These are phyloP conservation scores for Geotrichum histeridarum DNA, from an alignment of 1,139 yeast species.

Conservation along the genomic window DNA sequence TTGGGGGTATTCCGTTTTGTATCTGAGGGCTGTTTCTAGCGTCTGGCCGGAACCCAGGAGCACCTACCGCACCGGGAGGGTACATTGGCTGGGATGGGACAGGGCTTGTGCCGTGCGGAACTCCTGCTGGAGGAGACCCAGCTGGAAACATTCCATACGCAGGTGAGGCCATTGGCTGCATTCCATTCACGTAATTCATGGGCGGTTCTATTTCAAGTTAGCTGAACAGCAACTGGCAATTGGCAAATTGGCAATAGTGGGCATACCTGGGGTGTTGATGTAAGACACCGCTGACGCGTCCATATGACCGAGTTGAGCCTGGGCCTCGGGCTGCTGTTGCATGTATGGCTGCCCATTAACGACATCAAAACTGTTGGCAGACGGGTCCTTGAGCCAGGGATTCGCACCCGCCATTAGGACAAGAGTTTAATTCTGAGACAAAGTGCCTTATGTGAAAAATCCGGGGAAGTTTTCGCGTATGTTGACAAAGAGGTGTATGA, in stretches of 20 bases:
- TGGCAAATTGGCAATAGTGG: background rate
- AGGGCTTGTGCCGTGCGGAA: background rate
- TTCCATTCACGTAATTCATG: constrained; percentile 6
- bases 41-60: background rate
- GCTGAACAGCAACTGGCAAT: background rate
- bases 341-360: constrained; percentile 2
- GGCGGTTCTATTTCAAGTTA: background rate
- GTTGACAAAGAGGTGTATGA: background rate
- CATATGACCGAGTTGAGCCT: background rate
- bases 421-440: background rate
- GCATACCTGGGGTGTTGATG: constrained; percentile 8
- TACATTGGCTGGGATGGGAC: constrained; percentile 5
- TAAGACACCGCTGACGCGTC: background rate
- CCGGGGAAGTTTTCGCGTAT: background rate
- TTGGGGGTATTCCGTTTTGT: background rate
- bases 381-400: constrained; percentile 11
- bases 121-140: background rate
- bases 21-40: constrained; percentile 1
- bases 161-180: constrained; percentile 1
- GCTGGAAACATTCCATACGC: constrained; percentile 6
- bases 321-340: constrained; percentile 5
- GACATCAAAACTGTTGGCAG: constrained; percentile 1
- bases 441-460: background rate
- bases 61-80: background rate
- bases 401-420: constrained; percentile 10